Conservation (phyloP, 2,329 filamentous ascomycete species). For the Ceratocystis alfenasii region DNA sequence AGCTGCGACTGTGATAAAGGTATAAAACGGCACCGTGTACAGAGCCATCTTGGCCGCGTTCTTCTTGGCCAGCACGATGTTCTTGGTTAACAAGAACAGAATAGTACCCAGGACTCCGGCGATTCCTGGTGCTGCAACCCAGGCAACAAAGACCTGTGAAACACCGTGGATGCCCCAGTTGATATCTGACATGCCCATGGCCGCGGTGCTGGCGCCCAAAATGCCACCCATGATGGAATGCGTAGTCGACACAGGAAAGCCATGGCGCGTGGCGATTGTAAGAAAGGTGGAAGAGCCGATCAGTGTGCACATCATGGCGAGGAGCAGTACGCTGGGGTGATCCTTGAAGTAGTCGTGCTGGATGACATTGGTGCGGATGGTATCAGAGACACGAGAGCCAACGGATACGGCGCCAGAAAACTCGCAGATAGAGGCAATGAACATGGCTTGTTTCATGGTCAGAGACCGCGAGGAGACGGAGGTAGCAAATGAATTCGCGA, state of each 20-base stretch:
- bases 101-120: conserved; percentile 28
- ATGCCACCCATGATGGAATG: conserved; percentile 39
- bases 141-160: conserved; percentile 32
- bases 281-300: conserved; percentile 41
- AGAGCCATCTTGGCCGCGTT: conserved; percentile 26
- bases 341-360: conserved; percentile 34
- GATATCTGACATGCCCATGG: conserved; percentile 30
- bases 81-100: conserved; percentile 31
- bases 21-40: conserved; percentile 31
- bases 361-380: conserved; percentile 38
- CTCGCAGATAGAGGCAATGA: conserved; percentile 34
- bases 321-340: conserved; percentile 38
- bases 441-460: conserved; percentile 37
- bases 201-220: conserved; percentile 31
- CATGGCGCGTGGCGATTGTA: conserved; percentile 39
- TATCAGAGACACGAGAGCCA: conserved; percentile 32
- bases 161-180: conserved; percentile 32
- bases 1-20: conserved; percentile 30
- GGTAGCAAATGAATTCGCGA: conserved; percentile 38
- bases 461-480: conserved; percentile 37
- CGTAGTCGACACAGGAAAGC: conserved; percentile 44
- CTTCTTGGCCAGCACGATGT: conserved; percentile 27
- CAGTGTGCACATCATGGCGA: conserved; percentile 44
- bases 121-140: conserved; percentile 31
- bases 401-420: conserved; percentile 35